Base-by-base conservation (phyloP, 768 basidiomycete genomes). In the Hericium coralloides region DNA sequence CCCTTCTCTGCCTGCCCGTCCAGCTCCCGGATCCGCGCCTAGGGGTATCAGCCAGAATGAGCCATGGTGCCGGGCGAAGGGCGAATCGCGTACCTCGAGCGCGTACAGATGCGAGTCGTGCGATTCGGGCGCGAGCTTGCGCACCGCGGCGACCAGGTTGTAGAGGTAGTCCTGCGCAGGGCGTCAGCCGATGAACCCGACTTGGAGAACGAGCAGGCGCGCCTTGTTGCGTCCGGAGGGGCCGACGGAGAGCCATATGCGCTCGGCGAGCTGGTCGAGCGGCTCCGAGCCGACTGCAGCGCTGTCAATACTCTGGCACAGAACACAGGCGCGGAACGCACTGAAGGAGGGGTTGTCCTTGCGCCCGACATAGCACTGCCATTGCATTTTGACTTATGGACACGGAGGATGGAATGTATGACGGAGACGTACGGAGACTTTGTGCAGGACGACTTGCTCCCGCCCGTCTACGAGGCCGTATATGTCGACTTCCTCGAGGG, bases 211-310 rank as follows among this genome's bases (percentile, higher is more conserved):
- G 39, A 14, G 10, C 14, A 41, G 38, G 38, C 38, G 15, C 38
- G 89, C 93, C 76, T 93, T 95, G 74, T 98, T 98, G 2, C 74
- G 80, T 0, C 95, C 95, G 0, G 94, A 97, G 0, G 94, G 93
- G 0, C 95, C 95, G 0, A 82, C 77, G 0, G 88, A 84, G 23
- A 70, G 69, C 79, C 84, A 87, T 52, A 98, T 95, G 3, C 74
- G 74, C 36, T 78, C 64, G 0, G 92, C 84, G 4, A 95, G 80
- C 2, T 63, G 56, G 39, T 84, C 80, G n/a, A 93, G 72, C 0
- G 87, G 83, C 67, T 95, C 89, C 7, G 87, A 85, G 2, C 91
- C 94, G 49, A 92, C 94, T 95, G 58, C 2, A 12, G n/a, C n/a
- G n/a, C n/a, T n/a, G n/a, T n/a, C n/a, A n/a, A n/a, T n/a, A n/a